phyloP scores from a whole-genome alignment of 306 rosid genomes.

The Dalbergia cultrata region DNA sequence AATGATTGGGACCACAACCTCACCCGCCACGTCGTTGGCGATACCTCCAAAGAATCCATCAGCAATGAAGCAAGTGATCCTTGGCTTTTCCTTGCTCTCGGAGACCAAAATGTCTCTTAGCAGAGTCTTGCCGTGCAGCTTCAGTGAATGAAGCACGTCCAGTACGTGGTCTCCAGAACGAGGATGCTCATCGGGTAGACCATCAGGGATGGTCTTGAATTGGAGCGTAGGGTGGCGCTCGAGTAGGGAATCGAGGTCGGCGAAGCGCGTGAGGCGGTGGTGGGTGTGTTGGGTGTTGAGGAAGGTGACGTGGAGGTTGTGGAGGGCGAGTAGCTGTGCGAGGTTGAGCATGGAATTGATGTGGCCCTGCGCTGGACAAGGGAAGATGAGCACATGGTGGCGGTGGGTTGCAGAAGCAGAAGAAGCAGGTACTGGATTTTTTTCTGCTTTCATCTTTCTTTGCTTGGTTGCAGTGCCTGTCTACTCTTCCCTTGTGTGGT shows the following conservation, averaged over 20 bases:
- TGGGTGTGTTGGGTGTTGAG: slow-evolving; percentile 55
- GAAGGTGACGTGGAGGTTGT: slow-evolving; percentile 52
- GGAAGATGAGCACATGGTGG: slow-evolving; percentile 48
- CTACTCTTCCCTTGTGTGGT: too few species aligned
- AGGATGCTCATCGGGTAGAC: slow-evolving; percentile 42
- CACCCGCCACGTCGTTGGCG: slow-evolving; percentile 42
- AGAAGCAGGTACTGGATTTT: background rate
- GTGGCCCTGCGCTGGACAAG: slow-evolving; percentile 54
- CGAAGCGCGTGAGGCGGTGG: slow-evolving; percentile 40
- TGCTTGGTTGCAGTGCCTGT: too few species aligned
- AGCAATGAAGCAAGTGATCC: slow-evolving; percentile 49
- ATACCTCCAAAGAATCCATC: slow-evolving; percentile 55
- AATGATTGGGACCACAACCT: slow-evolving; percentile 48
- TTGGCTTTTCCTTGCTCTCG: background rate
- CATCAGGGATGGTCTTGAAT: slow-evolving; percentile 56
- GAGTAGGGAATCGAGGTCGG: slow-evolving; percentile 39
- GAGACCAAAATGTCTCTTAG: slow-evolving; percentile 43
- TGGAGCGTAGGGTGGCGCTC: slow-evolving; percentile 47
- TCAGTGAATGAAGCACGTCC: background rate
- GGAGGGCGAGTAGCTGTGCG: slow-evolving; percentile 56
- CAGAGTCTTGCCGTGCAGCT: slow-evolving; percentile 38
- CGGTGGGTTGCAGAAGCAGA: too few species aligned
- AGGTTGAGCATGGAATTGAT: slow-evolving; percentile 62
- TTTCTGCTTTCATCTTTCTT: background rate
- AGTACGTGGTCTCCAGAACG: slow-evolving; percentile 17